Conservation (phyloP, 75 land plant genomes). For the Picea glauca region DNA sequence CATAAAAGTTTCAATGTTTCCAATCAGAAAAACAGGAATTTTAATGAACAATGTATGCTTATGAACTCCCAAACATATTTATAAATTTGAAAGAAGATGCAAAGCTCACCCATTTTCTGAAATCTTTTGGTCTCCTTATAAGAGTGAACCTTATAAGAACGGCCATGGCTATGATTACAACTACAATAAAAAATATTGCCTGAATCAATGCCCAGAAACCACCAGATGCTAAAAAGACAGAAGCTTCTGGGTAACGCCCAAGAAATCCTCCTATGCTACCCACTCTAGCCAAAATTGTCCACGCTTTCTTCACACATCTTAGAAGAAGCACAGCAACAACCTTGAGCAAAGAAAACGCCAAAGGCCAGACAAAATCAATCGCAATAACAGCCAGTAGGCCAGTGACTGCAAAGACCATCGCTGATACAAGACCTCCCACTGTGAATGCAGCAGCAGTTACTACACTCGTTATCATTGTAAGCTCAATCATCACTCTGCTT, state of each 20-base stretch:
- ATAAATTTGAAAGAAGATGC: constrained; percentile 5
- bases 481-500: constrained; percentile 74
- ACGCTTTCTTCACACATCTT: constrained; percentile 16
- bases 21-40: constrained; percentile 3
- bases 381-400: constrained; percentile 34
- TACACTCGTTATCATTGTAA: constrained; percentile 55
- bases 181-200: constrained; percentile 39
- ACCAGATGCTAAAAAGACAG: constrained; percentile 39
- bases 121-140: constrained; percentile 82
- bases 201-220: constrained; percentile 41
- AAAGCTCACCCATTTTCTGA: constrained; percentile 72
- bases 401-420: constrained; percentile 51
- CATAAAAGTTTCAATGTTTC: background rate
- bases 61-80: constrained; percentile 5
- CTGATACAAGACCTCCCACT: constrained; percentile 62
- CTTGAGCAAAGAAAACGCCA: constrained; percentile 4
- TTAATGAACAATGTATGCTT: background rate
- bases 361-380: constrained; percentile 10
- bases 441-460: constrained; percentile 65
- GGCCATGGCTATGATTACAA: constrained; percentile 60
- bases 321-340: constrained; percentile 3
- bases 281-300: constrained; percentile 36
- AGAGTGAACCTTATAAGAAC: constrained; percentile 76
- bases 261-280: constrained; percentile 2
- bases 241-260: constrained; percentile 19